These are phyloP conservation scores for Penicillium maclennaniae DNA, from an alignment of 495 filamentous ascomycete species.

Conservation along the genomic window DNA sequence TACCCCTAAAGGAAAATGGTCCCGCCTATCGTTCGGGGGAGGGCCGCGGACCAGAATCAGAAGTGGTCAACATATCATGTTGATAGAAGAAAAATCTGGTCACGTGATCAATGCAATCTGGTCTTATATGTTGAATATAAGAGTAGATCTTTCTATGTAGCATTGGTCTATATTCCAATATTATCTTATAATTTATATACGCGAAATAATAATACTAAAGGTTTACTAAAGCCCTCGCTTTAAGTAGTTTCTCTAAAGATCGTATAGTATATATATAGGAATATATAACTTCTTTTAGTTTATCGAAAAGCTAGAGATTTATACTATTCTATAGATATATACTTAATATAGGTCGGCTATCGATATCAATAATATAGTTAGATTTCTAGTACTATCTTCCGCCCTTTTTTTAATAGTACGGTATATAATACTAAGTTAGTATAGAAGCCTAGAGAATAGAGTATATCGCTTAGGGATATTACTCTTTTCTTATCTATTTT, in stretches of 20 bases:
- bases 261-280: background rate
- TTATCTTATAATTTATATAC: background rate
- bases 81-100: too few relatives aligned
- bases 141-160: too few relatives aligned
- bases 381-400: background rate
- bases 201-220: background rate
- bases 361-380: background rate
- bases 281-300: background rate
- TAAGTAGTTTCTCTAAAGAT: background rate
- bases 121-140: too few relatives aligned
- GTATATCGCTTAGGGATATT: background rate
- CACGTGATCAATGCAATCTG: too few relatives aligned
- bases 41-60: too few relatives aligned
- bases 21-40: too few relatives aligned
- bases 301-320: background rate
- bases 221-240: background rate
- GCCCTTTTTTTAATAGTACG: background rate
- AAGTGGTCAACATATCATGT: too few relatives aligned
- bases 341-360: background rate
- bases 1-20: too few relatives aligned
- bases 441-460: background rate
- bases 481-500: background rate
- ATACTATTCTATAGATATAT: background rate
- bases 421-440: background rate
- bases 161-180: too few relatives aligned